A percentile compares a stretch with the other conserved stretches of the same genome.
These are phyloP conservation scores for Juglanconis sp. DNA, from an alignment of 2,329 filamentous ascomycete species.

Conservation along the genomic window DNA sequence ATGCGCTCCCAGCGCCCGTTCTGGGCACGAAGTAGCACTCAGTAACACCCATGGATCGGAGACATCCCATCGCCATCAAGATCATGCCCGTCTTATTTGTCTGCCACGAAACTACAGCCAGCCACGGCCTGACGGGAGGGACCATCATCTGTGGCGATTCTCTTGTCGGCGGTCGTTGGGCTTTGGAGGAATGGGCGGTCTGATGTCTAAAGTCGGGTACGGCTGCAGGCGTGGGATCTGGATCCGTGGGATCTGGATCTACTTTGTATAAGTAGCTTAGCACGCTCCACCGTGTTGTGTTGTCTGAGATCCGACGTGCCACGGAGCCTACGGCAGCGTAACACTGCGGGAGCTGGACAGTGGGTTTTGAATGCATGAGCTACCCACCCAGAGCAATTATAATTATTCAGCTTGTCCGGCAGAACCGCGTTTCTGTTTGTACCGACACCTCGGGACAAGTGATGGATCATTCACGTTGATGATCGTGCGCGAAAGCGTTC, in stretches of 20 bases:
- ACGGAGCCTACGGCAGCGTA: neutral
- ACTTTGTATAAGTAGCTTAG: neutral
- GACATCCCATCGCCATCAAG: slow-evolving; percentile 13
- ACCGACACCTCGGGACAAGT: neutral
- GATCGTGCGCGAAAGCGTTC: neutral
- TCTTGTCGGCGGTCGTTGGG: neutral
- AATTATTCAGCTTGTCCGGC: neutral
- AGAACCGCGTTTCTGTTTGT: neutral
- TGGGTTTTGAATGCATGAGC: neutral
- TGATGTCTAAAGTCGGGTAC: neutral
- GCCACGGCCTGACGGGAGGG: neutral
- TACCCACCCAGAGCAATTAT: neutral
- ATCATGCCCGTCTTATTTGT: neutral
- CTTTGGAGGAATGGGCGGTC: neutral
- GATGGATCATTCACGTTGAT: neutral
- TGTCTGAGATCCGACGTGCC: slow-evolving; percentile 16
- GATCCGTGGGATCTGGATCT: neutral
- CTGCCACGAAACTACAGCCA: neutral
- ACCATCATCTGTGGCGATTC: neutral
- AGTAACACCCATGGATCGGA: slow-evolving; percentile 7
- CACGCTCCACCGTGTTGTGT: slow-evolving; percentile 8
- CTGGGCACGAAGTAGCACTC: neutral
- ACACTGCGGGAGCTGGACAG: neutral
- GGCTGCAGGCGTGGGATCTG: slow-evolving; percentile 3
- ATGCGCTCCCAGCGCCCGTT: neutral